Percentiles rank a stretch among this genome's conserved stretches.
These are phyloP conservation scores for Capniomyces stellatus DNA, from an alignment of 371 early-diverging fungal species.

Conservation along the genomic window DNA sequence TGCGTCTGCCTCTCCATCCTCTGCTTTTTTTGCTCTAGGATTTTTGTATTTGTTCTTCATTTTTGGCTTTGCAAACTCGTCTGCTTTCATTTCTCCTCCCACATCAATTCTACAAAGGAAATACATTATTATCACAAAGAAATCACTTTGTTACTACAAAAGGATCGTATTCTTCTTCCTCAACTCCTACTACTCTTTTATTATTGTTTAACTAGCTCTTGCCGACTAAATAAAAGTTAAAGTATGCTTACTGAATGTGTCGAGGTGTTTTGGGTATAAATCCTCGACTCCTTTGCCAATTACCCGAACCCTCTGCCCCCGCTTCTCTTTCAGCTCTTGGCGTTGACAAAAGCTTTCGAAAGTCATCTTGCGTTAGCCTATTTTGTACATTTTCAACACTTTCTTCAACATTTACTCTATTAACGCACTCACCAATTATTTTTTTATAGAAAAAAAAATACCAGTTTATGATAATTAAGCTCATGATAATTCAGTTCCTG, in stretches of 20 bases:
- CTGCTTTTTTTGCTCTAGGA: not conserved
- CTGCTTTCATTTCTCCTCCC: too few relatives aligned
- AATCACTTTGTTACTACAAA: too few relatives aligned
- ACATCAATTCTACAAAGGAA: too few relatives aligned
- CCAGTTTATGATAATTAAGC: too few relatives aligned
- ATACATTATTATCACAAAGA: too few relatives aligned
- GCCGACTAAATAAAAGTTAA: too few relatives aligned
- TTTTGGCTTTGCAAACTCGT: not conserved
- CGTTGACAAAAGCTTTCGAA: constrained; percentile 3
- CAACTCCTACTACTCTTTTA: too few relatives aligned
- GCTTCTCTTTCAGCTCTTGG: not conserved
- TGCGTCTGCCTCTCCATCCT: not conserved
- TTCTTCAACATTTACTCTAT: not conserved
- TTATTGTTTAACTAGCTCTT: too few relatives aligned
- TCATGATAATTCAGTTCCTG: too few relatives aligned
- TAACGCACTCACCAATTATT: too few relatives aligned
- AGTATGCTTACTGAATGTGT: not conserved
- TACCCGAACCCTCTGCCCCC: not conserved
- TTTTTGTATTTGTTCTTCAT: not conserved
- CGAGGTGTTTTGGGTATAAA: not conserved
- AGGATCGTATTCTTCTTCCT: too few relatives aligned
- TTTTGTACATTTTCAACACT: not conserved
- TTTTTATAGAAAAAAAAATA: too few relatives aligned
- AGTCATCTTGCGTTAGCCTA: constrained; percentile 2
- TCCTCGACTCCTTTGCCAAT: not conserved